Base-by-base conservation (phyloP, 257 asterid species). In the Osmanthus fragrans region DNA sequence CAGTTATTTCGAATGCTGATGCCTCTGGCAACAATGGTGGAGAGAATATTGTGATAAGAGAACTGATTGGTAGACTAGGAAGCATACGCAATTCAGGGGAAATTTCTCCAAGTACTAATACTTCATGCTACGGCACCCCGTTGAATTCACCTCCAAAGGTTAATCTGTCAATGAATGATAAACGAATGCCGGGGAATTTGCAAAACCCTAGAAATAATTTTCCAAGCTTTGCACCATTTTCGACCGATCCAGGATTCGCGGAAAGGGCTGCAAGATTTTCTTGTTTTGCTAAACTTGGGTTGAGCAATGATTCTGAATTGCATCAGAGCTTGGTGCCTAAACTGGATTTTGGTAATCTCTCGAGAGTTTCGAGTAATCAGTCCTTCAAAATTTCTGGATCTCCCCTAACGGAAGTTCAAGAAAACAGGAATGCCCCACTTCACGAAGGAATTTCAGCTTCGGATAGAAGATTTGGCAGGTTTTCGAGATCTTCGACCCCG, bases 101-200 rank as follows among this genome's bases (percentile, higher is more conserved):
- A 68, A 79, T 86, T 74, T 89, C 96, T 4, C 90, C 92, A 0
- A 89, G 90, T 33, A 73, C 89, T 11, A 86, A 84, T 37, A 83
- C 79, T 75, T 90, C 96, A 4, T 86, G 92, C 74, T 92, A 92
- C 79, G 86, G 78, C 71, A 91, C 98, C 23, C 97, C 97, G 1
- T 82, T 91, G 74, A 93, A 81, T 82, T 92, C 96, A n/a, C 97
- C 97, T 77, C 97, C 98, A 0, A 94, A 90, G 81, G 86, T 90
- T 49, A 86, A 87, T 70, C 87, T 89, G 67, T 85, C 85, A 3
- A 76, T 84, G 74, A 77, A 80, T 79, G 85, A 74, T 19, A 73
- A 70, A 78, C 85, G 83, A 76, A 80, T 84, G 80, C 73, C 81
- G 40, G 90, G 88, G 16, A 85, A 56, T 83, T 73, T 82, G 49